Evolutionary conservation across 306 rosid species (phyloP), one percentile per base, ranked within the genome.

Genomic region (Trifolium subterraneum): DNA sequence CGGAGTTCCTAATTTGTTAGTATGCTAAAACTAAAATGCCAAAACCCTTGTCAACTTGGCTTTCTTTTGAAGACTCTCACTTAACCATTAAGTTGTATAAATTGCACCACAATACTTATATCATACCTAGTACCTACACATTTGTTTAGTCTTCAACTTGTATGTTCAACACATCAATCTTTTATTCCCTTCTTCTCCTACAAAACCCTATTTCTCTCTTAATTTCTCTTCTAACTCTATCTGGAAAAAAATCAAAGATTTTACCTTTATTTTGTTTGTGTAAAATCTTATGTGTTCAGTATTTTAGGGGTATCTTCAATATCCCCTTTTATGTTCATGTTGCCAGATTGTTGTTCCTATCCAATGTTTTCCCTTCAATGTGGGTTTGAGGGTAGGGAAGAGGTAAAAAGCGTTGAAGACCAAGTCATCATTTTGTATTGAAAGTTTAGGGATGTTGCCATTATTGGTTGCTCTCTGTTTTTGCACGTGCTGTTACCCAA

Each of bases 271-370:
- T 51, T 68, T 68, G 41, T 44, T 18, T 31, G 52, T n/a, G 15
- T 55, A 76, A 76, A 56, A 68, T 42, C 51, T 68, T 41, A 25
- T 36, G 10, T 22, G 27, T 36, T 18, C 38, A 68, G 13, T 68
- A 29, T 68, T 44, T 65, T 19, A 15, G 70, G 51, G 44, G 42
- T 68, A 56, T 58, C 52, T 44, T 68, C 41, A 16, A 31, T 77
- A 20, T 19, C 35, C 67, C 56, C 10, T 68, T 76, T 67, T 56
- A 76, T 76, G 4, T 36, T 76, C 66, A n/a, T 76, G 38, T 56
- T 44, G 51, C 29, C 19, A 29, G 16, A 29, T 44, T 41, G 23
- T 44, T 66, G 20, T 41, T 55, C 74, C 38, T 68, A 39, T 68
- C 60, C 39, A n/a, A 59, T 77, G 70, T 45, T 25, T 76, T 10